Conservation (phyloP, 2,329 filamentous ascomycete species). For the Ascosphaera apis region DNA sequence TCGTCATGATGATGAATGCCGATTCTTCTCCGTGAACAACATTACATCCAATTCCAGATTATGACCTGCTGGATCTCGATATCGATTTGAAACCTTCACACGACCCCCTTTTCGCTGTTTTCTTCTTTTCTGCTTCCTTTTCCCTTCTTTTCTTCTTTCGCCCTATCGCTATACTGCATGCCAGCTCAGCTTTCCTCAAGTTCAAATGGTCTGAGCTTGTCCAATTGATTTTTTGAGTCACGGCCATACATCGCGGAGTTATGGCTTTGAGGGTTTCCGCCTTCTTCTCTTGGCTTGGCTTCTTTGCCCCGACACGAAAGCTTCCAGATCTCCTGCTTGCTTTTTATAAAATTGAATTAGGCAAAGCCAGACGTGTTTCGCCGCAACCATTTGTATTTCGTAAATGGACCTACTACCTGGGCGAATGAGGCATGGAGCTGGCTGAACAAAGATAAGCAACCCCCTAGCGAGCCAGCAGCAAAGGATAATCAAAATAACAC, state of each 20-base stretch:
- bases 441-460: no score
- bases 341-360: no score
- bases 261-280: neutral
- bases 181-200: neutral
- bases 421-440: no score
- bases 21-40: conserved; percentile 6
- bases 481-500: no score
- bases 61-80: conserved; percentile 1
- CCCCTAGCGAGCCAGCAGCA: no score
- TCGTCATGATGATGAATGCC: no score
- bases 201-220: no score
- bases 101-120: conserved; percentile 5
- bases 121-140: conserved; percentile 3
- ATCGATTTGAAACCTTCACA: conserved; percentile 5
- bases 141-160: conserved; percentile 3
- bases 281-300: neutral
- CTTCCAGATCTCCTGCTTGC: neutral
- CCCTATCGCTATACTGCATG: neutral
- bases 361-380: no score
- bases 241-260: neutral
- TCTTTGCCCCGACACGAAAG: neutral
- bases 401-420: no score
- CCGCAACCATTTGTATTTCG: no score
- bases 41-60: no score
- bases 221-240: no score